Evolutionary conservation across 2,329 filamentous ascomycete genomes (phyloP).

Genomic region (Xylariaceae sp.): DNA sequence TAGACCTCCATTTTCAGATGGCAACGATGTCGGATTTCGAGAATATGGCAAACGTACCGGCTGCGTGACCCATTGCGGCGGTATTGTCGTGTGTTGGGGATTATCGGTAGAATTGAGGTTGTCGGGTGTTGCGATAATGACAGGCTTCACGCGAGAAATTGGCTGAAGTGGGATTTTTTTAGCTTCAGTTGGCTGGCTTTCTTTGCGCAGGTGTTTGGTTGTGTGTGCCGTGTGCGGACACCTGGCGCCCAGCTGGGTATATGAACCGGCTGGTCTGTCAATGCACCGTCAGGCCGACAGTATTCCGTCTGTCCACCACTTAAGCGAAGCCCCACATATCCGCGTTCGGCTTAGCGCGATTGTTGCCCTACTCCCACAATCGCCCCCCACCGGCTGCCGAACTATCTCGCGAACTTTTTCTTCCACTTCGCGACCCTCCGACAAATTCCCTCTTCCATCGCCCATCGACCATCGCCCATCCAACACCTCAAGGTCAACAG

Average conservation of each 20-base stretch:
- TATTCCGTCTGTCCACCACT: slow-evolving; percentile 8
- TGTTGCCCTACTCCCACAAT: slow-evolving; percentile 33
- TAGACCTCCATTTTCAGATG: background rate
- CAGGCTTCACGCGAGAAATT: slow-evolving; percentile 24
- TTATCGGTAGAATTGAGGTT: slow-evolving; percentile 21
- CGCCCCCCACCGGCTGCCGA: slow-evolving; percentile 11
- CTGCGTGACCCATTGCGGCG: slow-evolving; percentile 77
- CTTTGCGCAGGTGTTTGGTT: slow-evolving; percentile 13
- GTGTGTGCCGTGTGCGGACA: slow-evolving; percentile 15
- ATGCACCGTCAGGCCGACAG: background rate
- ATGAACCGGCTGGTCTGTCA: background rate
- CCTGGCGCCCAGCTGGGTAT: slow-evolving; percentile 9
- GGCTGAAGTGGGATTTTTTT: slow-evolving; percentile 24
- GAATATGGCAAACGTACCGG: slow-evolving; percentile 28
- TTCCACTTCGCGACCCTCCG: slow-evolving; percentile 15
- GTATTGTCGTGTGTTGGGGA: slow-evolving; percentile 39
- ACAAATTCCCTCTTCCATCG: slow-evolving; percentile 15
- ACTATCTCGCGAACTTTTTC: slow-evolving; percentile 21
- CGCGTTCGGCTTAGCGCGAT: slow-evolving; percentile 16
- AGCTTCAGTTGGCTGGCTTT: slow-evolving; percentile 6
- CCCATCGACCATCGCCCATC: slow-evolving; percentile 21
- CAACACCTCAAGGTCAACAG: slow-evolving; percentile 34
- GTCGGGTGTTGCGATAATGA: slow-evolving; percentile 21
- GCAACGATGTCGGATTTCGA: too few species aligned
- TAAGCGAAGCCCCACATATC: slow-evolving; percentile 25